Base-by-base conservation (phyloP, 164 flowering plant genomes). In the Protea cynaroides region DNA sequence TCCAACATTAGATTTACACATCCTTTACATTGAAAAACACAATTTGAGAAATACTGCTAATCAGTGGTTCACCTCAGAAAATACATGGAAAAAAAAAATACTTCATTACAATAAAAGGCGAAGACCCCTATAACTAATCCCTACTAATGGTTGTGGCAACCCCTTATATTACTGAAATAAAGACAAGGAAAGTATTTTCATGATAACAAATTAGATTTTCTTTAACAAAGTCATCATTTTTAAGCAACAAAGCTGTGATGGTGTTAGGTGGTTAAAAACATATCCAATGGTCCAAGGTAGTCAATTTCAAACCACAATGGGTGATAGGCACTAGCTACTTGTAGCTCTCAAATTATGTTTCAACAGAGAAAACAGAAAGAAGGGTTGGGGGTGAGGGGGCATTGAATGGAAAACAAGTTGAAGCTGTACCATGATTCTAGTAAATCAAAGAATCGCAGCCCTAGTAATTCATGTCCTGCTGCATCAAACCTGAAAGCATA, bases 401-500 rank as follows among this genome's bases (percentile, higher is more conserved):
- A 8, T 4, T 13, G 34, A 29, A 19, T 1, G 29, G 34, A 37
- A 57, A 43, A 14, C 9, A 38, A 50, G 37, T 6, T 40, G 24
- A 37, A 58, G 25, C 24, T 19, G 23, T 73, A 73, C 76, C 76
- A 74, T 66, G 73, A 62, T 46, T 74, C 73, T 44, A 74, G 49
- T 52, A 74, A 47, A 49, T 74, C 70, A 66, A 74, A 74, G 73
- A 74, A 69, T 52, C 61, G 76, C 46, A 74, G 4, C 59, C 76
- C 76, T 47, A 74, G 67, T 53, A 74, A 52, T 62, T 74, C 76
- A 62, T 60, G 53, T 23, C 76, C 76, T 17, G 58, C 76, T 62
- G 76, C 70, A 69, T 74, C 73, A 74, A 74, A 74, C 76, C 76
- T 73, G 76, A 18, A 69, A 55, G 4, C 11, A 67, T 29, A 66